Evolutionary conservation across 202 grass and related monocot genomes (phyloP).

Genomic region (Zoysia matrella): DNA sequence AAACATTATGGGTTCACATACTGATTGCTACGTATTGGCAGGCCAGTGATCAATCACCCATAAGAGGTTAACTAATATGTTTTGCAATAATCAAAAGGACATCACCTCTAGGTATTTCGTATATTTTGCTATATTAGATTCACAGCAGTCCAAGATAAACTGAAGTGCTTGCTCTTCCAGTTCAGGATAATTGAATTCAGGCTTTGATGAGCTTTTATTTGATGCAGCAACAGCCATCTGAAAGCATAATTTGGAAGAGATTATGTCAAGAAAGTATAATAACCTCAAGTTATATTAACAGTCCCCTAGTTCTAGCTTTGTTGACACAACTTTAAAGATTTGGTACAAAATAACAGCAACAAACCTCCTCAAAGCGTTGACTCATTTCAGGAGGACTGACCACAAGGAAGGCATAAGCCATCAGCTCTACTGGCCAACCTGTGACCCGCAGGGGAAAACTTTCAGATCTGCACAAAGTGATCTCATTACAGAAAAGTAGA

Average conservation of each 20-base stretch:
- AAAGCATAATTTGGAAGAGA: constrained; percentile 36
- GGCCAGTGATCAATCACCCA: neutral
- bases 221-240: constrained; percentile 92
- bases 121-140: constrained; percentile 80
- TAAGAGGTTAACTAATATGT: constrained; percentile 4
- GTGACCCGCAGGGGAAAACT: constrained; percentile 92
- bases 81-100: constrained; percentile 35
- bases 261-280: neutral
- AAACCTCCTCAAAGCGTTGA: constrained; percentile 77
- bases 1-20: constrained; percentile 32
- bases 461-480: constrained; percentile 64
- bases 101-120: constrained; percentile 82
- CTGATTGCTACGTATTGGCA: neutral
- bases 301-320: neutral
- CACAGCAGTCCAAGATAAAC: constrained; percentile 92
- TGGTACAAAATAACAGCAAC: constrained; percentile 24
- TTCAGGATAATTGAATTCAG: constrained; percentile 67
- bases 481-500: neutral
- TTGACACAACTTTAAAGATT: neutral
- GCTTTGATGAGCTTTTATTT: constrained; percentile 61
- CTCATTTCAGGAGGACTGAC: constrained; percentile 85
- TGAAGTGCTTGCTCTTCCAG: constrained; percentile 87
- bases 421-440: constrained; percentile 95
- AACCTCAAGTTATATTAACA: constrained; percentile 31
- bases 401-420: constrained; percentile 92